A percentile compares a stretch with the other conserved stretches of the same genome.
phyloP scores from a whole-genome alignment of 2,329 filamentous ascomycete genomes.

The Fusarium algeriense region DNA sequence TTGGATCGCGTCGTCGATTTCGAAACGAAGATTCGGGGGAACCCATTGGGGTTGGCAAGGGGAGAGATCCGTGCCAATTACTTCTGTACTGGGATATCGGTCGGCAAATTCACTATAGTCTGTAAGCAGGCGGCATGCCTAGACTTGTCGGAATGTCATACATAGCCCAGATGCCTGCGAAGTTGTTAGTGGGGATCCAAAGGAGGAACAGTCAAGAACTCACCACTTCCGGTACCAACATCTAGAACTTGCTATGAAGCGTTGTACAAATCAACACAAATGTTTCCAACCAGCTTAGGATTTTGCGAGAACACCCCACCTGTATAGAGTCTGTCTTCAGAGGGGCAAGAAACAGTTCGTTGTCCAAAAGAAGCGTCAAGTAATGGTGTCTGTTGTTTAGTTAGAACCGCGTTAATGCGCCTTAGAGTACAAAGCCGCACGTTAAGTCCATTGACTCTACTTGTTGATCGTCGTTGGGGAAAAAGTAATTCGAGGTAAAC shows the following conservation, averaged over 20 bases:
- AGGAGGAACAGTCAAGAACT: rapidly evolving
- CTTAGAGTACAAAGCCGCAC: rapidly evolving
- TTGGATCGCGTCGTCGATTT: background rate
- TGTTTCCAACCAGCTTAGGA: rapidly evolving
- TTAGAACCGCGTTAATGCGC: rapidly evolving
- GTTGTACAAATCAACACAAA: rapidly evolving
- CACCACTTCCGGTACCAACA: slow-evolving; percentile 8
- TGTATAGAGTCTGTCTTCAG: rapidly evolving
- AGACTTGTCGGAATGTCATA: rapidly evolving
- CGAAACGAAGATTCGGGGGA: background rate
- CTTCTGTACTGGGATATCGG: background rate
- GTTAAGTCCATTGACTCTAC: slow-evolving; percentile 6
- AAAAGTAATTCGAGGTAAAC: slow-evolving; percentile 1
- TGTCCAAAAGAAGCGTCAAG: slow-evolving; percentile 4
- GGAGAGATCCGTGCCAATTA: slow-evolving; percentile 3
- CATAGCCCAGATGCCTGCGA: background rate
- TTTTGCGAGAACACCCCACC: rapidly evolving
- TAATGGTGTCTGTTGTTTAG: background rate
- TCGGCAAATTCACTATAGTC: background rate
- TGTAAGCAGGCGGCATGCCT: rapidly evolving
- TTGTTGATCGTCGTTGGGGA: slow-evolving; percentile 5
- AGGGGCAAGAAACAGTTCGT: background rate
- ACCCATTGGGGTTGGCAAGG: slow-evolving; percentile 7
- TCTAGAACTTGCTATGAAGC: background rate
- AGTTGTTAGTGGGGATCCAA: rapidly evolving